Base-by-base conservation (phyloP, 2,329 filamentous ascomycete species). In the Macroventuria anomochaeta region DNA sequence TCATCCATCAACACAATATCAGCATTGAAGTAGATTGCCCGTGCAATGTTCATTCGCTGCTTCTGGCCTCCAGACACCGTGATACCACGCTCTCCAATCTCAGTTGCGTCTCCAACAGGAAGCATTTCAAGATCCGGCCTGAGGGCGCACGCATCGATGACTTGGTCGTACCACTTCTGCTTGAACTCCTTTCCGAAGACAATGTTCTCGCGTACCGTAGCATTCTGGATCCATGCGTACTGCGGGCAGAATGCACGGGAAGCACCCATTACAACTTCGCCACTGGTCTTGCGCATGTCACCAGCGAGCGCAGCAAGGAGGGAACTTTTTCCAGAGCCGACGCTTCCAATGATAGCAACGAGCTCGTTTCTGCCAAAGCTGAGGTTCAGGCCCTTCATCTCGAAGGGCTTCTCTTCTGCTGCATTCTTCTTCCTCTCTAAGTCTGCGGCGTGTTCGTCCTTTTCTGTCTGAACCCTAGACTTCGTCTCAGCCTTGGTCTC, bases 171-270 rank as follows among this genome's bases (percentile, higher is more conserved):
- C 93, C 93, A 96, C 3, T 79, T 77, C 53, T 82, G 82, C 46
- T 96, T 82, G 56, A 63, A 84, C 71, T 82, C 79, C 81, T 91
- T 93, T 10, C 93, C 93, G 67, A 97, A 97, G 0, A 91, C 76
- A 54, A 99, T 96, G 67, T 99, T 99, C 28, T 96, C 86, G 57
- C 86, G 87, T 3, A 97, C 84, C 0, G 88, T 90, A 0, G 91
- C 83, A 68, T 97, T 97, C 70, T 97, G 93, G 41, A 99, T 96
- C 95, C 95, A 99, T 0, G 95, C 91, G 69, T 96, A 96, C 71
- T 99, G 93, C 0, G 93, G 93, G 62, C 95, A 97, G 67, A 96
- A 97, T 0, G 93, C 91, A 57, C 93, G 83, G 3, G 86, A 88
- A 0, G 91, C 91, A 33, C 93, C 90, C 63, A 95, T 83, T 0